Conservation (phyloP, 352 stramenopile species). For the Phytophthora brassicae region DNA sequence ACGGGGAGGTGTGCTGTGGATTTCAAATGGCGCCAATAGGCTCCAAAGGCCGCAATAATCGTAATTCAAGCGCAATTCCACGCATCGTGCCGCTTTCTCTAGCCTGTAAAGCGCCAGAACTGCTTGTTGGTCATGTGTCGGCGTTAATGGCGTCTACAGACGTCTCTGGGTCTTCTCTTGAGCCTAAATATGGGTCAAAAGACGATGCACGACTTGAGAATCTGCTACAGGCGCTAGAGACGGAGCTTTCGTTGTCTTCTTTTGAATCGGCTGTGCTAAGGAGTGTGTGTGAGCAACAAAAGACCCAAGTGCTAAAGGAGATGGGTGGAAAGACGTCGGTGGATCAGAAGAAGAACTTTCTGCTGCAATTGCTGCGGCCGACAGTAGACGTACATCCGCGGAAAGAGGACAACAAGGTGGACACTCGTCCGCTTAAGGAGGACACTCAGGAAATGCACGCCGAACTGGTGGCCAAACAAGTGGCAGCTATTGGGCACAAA, state of each 20-base stretch:
- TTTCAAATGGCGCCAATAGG: slow-evolving; percentile 33
- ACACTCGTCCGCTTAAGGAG: not conserved
- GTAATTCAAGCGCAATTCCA: not conserved
- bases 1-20: slow-evolving; percentile 26
- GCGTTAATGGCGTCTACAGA: slow-evolving; percentile 11
- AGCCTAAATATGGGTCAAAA: slow-evolving; percentile 2
- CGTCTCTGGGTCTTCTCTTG: not conserved
- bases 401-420: slow-evolving; percentile 2
- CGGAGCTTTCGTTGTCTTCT: slow-evolving; percentile 41
- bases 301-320: slow-evolving; percentile 33
- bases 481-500: slow-evolving; percentile 50
- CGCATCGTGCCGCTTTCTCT: slow-evolving; percentile 64
- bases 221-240: slow-evolving; percentile 40
- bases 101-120: slow-evolving; percentile 48
- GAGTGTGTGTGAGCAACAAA: slow-evolving; percentile 49
- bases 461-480: slow-evolving; percentile 55
- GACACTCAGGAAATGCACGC: slow-evolving; percentile 28
- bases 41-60: slow-evolving; percentile 6
- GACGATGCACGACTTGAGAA: slow-evolving; percentile 22
- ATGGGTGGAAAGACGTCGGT: slow-evolving; percentile 34
- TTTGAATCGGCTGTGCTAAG: slow-evolving; percentile 51
- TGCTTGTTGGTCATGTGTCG: slow-evolving; percentile 39
- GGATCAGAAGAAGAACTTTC: slow-evolving; percentile 52
- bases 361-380: slow-evolving; percentile 21
- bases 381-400: not conserved